Evolutionary conservation across 2,329 filamentous ascomycete genomes (phyloP).

Genomic region (Venturia pyrina): DNA sequence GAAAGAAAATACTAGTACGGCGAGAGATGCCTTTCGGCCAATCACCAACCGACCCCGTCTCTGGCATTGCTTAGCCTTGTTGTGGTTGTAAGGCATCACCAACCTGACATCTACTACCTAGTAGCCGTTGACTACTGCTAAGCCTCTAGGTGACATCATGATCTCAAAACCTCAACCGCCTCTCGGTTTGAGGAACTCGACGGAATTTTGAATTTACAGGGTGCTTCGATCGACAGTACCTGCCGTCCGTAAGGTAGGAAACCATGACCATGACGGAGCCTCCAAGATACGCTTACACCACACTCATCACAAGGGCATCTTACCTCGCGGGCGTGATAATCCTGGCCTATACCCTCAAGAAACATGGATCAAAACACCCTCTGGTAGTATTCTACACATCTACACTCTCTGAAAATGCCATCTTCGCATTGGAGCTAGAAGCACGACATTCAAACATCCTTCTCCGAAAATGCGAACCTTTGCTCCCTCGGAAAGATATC

Average conservation of each 20-base stretch:
- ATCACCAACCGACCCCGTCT: too few species aligned
- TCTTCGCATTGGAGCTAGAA: constrained; percentile 34
- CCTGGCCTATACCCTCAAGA: constrained; percentile 39
- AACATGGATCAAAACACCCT: constrained; percentile 36
- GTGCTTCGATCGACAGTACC: neutral
- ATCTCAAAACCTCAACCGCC: neutral
- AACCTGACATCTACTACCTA: too few species aligned
- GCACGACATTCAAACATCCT: constrained; percentile 31
- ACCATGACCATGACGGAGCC: neutral
- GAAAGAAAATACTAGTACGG: too few species aligned
- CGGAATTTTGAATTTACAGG: neutral
- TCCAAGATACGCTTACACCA: constrained; percentile 34
- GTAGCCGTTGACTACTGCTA: neutral
- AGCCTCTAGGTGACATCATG: neutral
- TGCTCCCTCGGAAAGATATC: constrained; percentile 27
- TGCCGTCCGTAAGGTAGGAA: neutral
- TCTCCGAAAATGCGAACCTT: constrained; percentile 29
- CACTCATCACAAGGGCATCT: constrained; percentile 40
- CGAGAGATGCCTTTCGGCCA: too few species aligned
- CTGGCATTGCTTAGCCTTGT: too few species aligned
- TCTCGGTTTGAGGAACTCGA: neutral
- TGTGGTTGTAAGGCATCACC: too few species aligned
- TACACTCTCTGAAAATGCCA: constrained; percentile 28
- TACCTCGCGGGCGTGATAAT: constrained; percentile 44
- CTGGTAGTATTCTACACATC: constrained; percentile 41